These are phyloP conservation scores for Microcos paniculata DNA, from an alignment of 345 rosid genomes.

Conservation along the genomic window DNA sequence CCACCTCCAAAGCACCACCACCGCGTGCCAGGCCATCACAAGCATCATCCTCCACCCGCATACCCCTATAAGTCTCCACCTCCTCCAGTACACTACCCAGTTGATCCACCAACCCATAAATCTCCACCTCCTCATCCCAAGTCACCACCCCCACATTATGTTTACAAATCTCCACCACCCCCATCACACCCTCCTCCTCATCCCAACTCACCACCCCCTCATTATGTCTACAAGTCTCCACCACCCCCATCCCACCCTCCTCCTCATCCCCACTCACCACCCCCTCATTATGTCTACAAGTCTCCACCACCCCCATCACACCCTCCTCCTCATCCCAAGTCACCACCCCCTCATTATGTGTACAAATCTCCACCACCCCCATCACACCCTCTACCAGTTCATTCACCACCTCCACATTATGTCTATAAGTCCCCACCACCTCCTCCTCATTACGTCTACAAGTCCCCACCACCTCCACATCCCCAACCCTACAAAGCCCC, in stretches of 20 bases:
- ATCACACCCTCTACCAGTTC: not conserved
- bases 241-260: not conserved
- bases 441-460: not conserved
- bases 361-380: not conserved
- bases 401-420: not conserved
- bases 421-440: not conserved
- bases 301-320: not conserved
- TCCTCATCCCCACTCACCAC: not conserved
- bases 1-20: not conserved
- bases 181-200: not conserved
- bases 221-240: not conserved
- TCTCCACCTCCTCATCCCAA: constrained; percentile 17
- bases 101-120: constrained; percentile 19
- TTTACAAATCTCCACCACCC: not conserved
- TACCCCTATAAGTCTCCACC: constrained; percentile 16
- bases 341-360: not conserved
- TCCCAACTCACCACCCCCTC: not conserved
- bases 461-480: not conserved
- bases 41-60: constrained; percentile 3
- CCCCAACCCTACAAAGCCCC: not conserved
- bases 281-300: not conserved
- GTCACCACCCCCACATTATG: not conserved
- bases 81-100: constrained; percentile 9
- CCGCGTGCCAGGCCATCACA: not conserved
- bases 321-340: not conserved